Percentiles rank a stretch among this genome's conserved stretches.
These are phyloP conservation scores for Quercus dentata DNA, from an alignment of 306 rosid genomes.

Conservation along the genomic window DNA sequence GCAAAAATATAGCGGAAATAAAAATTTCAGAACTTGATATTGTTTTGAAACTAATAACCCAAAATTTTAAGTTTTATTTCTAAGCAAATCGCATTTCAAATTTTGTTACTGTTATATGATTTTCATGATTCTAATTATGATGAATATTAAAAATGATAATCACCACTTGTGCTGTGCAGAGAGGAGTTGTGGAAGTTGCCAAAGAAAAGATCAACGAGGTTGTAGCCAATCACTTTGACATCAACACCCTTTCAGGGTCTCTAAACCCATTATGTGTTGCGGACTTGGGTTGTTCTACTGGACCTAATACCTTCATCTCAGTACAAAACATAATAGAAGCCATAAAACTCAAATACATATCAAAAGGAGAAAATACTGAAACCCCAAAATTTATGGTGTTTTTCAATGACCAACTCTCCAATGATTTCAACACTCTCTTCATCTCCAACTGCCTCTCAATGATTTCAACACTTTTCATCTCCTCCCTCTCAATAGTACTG, in stretches of 20 bases:
- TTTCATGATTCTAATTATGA: no score
- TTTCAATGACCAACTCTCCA: constrained; percentile 25
- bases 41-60: no score
- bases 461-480: constrained; percentile 38
- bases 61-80: no score
- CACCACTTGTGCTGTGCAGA: no score
- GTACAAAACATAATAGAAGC: constrained; percentile 23
- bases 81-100: no score
- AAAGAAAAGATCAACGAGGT: constrained; percentile 10
- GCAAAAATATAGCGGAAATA: no score
- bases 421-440: constrained; percentile 38
- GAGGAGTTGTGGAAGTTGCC: not conserved
- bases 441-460: no score
- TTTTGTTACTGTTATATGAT: no score
- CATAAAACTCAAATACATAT: constrained; percentile 8
- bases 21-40: no score
- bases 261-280: constrained; percentile 20
- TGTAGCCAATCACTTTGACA: constrained; percentile 19
- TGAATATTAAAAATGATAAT: no score
- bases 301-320: constrained; percentile 24
- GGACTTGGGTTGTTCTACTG: constrained; percentile 34
- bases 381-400: constrained; percentile 19
- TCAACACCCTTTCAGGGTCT: not conserved
- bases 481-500: constrained; percentile 16
- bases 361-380: not conserved